phyloP scores from a whole-genome alignment of 495 filamentous ascomycete genomes.

The Darksidea phi region DNA sequence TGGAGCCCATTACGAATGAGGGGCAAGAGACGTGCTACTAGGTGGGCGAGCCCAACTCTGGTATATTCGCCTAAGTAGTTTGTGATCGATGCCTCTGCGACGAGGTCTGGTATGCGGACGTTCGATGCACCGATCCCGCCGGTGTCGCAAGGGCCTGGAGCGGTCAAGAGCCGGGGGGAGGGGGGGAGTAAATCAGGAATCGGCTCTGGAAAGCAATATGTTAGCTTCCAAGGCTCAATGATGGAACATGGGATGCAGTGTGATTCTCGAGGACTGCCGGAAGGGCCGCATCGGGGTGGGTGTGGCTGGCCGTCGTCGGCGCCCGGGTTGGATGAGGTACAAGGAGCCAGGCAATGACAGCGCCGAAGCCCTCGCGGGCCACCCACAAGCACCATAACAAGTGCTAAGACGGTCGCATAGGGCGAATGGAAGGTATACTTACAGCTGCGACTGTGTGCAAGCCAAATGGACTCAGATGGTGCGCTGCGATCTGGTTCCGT shows the following conservation, averaged over 20 bases:
- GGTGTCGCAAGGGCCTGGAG: conserved; percentile 36
- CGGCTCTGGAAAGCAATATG: not conserved
- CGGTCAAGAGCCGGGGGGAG: conserved; percentile 10
- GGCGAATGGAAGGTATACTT: conserved; percentile 26
- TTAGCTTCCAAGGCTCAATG: conserved; percentile 12
- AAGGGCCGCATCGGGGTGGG: conserved; percentile 2
- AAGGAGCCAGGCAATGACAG: conserved; percentile 19
- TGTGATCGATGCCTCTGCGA: conserved; percentile 6
- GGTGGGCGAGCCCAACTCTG: conserved; percentile 46
- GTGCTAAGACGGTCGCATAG: conserved; percentile 25
- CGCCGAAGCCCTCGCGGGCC: not conserved
- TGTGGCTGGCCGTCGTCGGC: conserved; percentile 8
- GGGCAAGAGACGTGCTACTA: conserved; percentile 34
- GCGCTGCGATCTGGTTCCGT: conserved; percentile 31
- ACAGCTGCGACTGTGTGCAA: conserved; percentile 12
- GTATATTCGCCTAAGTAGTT: not conserved
- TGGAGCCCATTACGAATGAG: conserved; percentile 2
- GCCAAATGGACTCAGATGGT: conserved; percentile 21
- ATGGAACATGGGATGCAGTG: conserved; percentile 10
- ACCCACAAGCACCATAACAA: not conserved
- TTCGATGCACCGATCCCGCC: conserved; percentile 32
- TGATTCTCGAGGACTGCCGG: conserved; percentile 13
- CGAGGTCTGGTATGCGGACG: conserved; percentile 12
- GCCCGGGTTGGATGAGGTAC: conserved; percentile 29
- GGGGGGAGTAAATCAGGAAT: conserved; percentile 6